Evolutionary conservation across 768 basidiomycete genomes (phyloP).

Genomic region (Termitomyces titanicus): DNA sequence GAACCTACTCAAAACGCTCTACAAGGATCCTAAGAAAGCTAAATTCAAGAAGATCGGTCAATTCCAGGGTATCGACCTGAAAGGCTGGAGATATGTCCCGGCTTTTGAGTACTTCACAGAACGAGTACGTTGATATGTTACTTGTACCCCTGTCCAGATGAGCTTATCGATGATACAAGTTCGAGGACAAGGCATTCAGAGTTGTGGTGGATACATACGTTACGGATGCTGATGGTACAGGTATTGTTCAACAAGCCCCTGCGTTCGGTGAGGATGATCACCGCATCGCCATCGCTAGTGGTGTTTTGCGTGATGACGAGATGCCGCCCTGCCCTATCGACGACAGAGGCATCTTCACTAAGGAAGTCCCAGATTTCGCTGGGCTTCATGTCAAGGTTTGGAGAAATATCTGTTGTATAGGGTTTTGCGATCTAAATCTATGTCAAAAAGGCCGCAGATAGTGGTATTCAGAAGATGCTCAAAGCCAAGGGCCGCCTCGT

Average conservation of each 20-base stretch:
- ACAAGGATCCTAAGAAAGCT: constrained; percentile 97
- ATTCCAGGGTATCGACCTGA: constrained; percentile 90
- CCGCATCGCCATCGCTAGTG: constrained; percentile 82
- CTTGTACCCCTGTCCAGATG: neutral
- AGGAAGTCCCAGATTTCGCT: constrained; percentile 84
- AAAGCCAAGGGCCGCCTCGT: constrained; percentile 87
- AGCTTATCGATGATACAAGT: constrained; percentile 44
- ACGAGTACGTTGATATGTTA: constrained; percentile 45
- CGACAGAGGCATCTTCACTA: constrained; percentile 83
- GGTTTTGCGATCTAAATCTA: neutral
- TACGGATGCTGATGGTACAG: constrained; percentile 89
- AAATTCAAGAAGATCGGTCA: constrained; percentile 89
- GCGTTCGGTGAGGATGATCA: constrained; percentile 99
- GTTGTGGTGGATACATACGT: constrained; percentile 93
- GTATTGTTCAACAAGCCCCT: constrained; percentile 98
- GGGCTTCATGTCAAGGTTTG: constrained; percentile 87
- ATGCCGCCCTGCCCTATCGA: constrained; percentile 97
- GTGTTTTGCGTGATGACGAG: constrained; percentile 81
- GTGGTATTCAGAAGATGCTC: constrained; percentile 86
- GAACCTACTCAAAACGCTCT: constrained; percentile 77
- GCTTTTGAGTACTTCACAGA: constrained; percentile 97
- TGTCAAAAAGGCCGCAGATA: constrained; percentile 76
- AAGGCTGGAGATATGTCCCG: constrained; percentile 93
- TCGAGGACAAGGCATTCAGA: constrained; percentile 85
- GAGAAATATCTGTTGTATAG: neutral